Conservation (phyloP, 129 eudicot species). For the Smallanthus sonchifolius region DNA sequence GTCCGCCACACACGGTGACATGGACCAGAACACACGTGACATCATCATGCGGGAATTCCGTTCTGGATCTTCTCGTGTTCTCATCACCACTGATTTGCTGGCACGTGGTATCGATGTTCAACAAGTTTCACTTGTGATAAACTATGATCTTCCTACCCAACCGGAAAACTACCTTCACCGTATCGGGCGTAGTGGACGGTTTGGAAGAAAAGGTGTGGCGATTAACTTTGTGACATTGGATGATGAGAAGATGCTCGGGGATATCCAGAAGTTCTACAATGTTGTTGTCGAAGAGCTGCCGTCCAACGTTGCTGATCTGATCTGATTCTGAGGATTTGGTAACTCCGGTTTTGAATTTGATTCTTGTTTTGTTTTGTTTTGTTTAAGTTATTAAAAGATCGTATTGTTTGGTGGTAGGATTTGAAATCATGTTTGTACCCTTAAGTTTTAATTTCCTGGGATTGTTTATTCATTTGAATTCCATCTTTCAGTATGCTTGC, state of each 20-base stretch:
- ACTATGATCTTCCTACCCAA: constrained; percentile 78
- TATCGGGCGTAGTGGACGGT: constrained; percentile 73
- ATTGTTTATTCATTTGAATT: constrained; percentile 11
- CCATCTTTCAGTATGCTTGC: constrained; percentile 16
- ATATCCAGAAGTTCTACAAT: constrained; percentile 45
- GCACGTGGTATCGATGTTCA: constrained; percentile 87
- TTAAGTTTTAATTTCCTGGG: background rate
- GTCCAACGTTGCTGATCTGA: constrained; percentile 46
- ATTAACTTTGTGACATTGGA: constrained; percentile 61
- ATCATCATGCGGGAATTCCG: constrained; percentile 83
- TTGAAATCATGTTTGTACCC: constrained; percentile 2
- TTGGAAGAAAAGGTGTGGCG: constrained; percentile 82
- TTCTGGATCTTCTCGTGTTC: constrained; percentile 81
- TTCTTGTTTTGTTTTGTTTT: constrained; percentile 2
- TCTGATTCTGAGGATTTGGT: constrained; percentile 1
- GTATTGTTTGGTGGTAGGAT: background rate
- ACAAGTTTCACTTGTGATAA: constrained; percentile 78
- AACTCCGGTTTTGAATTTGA: constrained; percentile 14
- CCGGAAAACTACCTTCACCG: constrained; percentile 82
- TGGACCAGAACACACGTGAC: constrained; percentile 84
- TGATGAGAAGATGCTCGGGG: constrained; percentile 44
- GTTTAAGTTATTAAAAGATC: constrained; percentile 7
- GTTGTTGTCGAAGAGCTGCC: constrained; percentile 48
- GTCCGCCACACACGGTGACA: constrained; percentile 77
- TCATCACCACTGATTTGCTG: constrained; percentile 73